phyloP scores from a whole-genome alignment of 805 yeast genomes.

The Nakazawaea ernobii region DNA sequence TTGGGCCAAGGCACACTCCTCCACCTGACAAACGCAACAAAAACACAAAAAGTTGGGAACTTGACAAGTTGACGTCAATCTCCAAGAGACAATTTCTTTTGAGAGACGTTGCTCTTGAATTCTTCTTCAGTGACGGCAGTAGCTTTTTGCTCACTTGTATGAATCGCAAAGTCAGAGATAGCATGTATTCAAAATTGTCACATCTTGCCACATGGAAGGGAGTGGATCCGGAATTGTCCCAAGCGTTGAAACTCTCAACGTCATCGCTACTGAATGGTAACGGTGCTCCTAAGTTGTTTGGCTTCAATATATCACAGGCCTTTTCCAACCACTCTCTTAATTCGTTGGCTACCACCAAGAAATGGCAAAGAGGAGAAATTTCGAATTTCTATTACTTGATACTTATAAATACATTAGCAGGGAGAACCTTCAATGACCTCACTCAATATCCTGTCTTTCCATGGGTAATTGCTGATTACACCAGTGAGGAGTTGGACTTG shows the following conservation, averaged over 20 bases:
- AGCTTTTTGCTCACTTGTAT: slow-evolving; percentile 64
- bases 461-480: slow-evolving; percentile 83
- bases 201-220: slow-evolving; percentile 43
- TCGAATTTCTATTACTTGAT: slow-evolving; percentile 81
- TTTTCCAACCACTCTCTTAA: slow-evolving; percentile 28
- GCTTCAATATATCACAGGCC: slow-evolving; percentile 31
- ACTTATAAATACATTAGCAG: slow-evolving; percentile 78
- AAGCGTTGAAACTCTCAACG: slow-evolving; percentile 47
- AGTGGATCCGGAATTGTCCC: slow-evolving; percentile 49
- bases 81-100: slow-evolving; percentile 72
- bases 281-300: slow-evolving; percentile 9
- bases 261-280: neutral
- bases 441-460: slow-evolving; percentile 93
- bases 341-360: slow-evolving; percentile 47
- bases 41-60: slow-evolving; percentile 58
- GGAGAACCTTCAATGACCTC: slow-evolving; percentile 81
- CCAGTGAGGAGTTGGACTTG: slow-evolving; percentile 65
- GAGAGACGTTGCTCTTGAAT: slow-evolving; percentile 76
- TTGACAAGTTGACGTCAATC: slow-evolving; percentile 53
- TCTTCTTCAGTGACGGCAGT: slow-evolving; percentile 69
- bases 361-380: slow-evolving; percentile 74
- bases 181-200: slow-evolving; percentile 43
- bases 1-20: slow-evolving; percentile 35
- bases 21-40: slow-evolving; percentile 20
- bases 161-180: slow-evolving; percentile 48